These are phyloP conservation scores for Eruca vesicaria DNA, from an alignment of 441 rosid genomes.

Conservation along the genomic window DNA sequence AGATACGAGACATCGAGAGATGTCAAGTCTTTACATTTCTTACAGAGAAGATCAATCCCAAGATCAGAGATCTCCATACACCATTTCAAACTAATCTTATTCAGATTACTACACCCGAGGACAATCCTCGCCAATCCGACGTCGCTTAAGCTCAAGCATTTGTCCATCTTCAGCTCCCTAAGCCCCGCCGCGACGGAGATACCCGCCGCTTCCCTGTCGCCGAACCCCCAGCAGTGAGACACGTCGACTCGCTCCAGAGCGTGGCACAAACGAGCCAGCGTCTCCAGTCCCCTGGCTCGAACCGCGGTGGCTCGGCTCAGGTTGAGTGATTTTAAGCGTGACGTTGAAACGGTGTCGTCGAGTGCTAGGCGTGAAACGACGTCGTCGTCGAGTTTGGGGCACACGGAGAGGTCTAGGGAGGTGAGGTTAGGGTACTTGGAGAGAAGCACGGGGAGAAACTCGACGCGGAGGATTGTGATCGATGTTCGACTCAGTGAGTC, in stretches of 20 bases:
- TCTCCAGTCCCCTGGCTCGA: conserved; percentile 57
- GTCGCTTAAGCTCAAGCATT: conserved; percentile 72
- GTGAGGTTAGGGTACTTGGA: conserved; percentile 42
- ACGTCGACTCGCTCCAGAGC: conserved; percentile 64
- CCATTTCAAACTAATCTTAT: conserved; percentile 86
- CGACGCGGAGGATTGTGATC: conserved; percentile 67
- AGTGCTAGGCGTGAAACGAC: conserved; percentile 46
- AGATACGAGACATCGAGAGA: conserved; percentile 79
- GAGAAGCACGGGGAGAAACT: conserved; percentile 59
- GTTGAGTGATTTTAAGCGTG: conserved; percentile 46
- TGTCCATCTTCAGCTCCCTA: conserved; percentile 72
- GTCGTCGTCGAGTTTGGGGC: conserved; percentile 72
- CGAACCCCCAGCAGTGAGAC: conserved; percentile 68
- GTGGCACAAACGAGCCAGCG: conserved; percentile 52
- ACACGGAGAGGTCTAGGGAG: conserved; percentile 74
- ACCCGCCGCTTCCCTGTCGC: conserved; percentile 87
- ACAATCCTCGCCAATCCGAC: conserved; percentile 88
- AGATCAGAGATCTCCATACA: conserved; percentile 87
- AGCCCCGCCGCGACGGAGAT: conserved; percentile 50
- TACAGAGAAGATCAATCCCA: conserved; percentile 81
- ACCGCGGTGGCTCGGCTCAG: conserved; percentile 65
- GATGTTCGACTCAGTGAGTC: conserved; percentile 54
- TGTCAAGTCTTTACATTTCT: conserved; percentile 61
- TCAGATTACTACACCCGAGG: conserved; percentile 61
- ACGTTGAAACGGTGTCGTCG: conserved; percentile 17